phyloP scores from a whole-genome alignment of 2,329 filamentous ascomycete genomes.

The Xylaria digitata region DNA sequence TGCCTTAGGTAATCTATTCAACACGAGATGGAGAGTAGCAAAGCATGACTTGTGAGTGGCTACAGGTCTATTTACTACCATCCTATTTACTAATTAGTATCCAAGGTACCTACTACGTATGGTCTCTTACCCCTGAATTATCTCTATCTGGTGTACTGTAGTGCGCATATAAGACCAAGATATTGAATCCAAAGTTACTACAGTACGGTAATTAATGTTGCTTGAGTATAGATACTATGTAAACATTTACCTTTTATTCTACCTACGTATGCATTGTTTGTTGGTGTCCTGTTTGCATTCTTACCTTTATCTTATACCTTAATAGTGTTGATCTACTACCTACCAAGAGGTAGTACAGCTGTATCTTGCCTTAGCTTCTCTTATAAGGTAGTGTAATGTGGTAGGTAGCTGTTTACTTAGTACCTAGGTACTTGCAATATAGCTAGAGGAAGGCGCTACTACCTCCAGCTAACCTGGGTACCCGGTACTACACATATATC shows the following conservation, averaged over 20 bases:
- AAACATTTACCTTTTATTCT: too few species aligned
- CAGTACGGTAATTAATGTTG: too few species aligned
- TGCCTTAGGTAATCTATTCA: constrained; percentile 10
- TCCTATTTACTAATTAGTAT: neutral
- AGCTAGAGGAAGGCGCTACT: neutral
- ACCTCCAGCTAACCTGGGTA: neutral
- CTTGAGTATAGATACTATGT: too few species aligned
- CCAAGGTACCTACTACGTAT: neutral
- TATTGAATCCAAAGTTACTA: neutral
- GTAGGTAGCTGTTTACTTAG: neutral
- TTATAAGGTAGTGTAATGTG: too few species aligned
- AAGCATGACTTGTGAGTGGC: neutral
- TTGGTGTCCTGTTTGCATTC: neutral
- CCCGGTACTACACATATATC: too few species aligned
- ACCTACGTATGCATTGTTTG: neutral
- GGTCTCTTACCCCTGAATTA: constrained; percentile 17
- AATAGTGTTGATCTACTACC: too few species aligned
- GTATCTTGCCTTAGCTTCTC: too few species aligned
- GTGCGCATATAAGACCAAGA: neutral
- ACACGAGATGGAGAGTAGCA: constrained; percentile 11
- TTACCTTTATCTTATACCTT: neutral
- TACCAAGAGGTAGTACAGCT: too few species aligned
- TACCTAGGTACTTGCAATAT: neutral
- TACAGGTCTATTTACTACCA: neutral
- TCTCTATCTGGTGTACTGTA: neutral